Evolutionary conservation across 306 rosid species (phyloP).

Genomic region (Glycine latifolia): DNA sequence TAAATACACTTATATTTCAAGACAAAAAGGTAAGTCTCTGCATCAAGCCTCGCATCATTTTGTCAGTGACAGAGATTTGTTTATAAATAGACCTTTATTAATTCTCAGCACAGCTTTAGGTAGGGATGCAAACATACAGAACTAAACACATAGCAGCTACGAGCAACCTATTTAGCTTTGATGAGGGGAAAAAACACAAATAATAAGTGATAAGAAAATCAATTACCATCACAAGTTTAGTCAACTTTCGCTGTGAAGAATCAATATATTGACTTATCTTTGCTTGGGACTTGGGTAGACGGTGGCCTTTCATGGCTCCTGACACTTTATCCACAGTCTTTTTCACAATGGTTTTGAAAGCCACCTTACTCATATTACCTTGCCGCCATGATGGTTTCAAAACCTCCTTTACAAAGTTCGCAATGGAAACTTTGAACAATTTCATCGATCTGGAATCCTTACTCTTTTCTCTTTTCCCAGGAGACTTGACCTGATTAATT

Average conservation of each 20-base stretch:
- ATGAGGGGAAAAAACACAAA: not conserved
- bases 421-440: slow-evolving; percentile 87
- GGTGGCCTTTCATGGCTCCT: slow-evolving; percentile 96
- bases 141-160: slow-evolving; percentile 1
- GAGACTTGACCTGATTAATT: slow-evolving; percentile 76
- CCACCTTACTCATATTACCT: slow-evolving; percentile 99
- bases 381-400: slow-evolving; percentile 97
- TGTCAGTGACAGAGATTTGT: not conserved
- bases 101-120: slow-evolving; percentile 19
- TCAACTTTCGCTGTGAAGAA: slow-evolving; percentile 90
- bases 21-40: not conserved
- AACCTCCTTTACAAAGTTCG: slow-evolving; percentile 92
- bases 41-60: slow-evolving; percentile 12
- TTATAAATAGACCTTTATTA: not conserved
- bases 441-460: slow-evolving; percentile 86
- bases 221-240: slow-evolving; percentile 93
- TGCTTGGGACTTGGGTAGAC: slow-evolving; percentile 85
- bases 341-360: slow-evolving; percentile 95
- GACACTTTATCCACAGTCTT: slow-evolving; percentile 98
- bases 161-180: not conserved
- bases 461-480: slow-evolving; percentile 74
- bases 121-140: not conserved
- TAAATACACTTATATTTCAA: slow-evolving; percentile 16
- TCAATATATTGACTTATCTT: slow-evolving; percentile 89
- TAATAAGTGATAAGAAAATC: slow-evolving; percentile 40